phyloP scores from a whole-genome alignment of 495 filamentous ascomycete genomes.

The Lasiosphaeriaceae sp. region DNA sequence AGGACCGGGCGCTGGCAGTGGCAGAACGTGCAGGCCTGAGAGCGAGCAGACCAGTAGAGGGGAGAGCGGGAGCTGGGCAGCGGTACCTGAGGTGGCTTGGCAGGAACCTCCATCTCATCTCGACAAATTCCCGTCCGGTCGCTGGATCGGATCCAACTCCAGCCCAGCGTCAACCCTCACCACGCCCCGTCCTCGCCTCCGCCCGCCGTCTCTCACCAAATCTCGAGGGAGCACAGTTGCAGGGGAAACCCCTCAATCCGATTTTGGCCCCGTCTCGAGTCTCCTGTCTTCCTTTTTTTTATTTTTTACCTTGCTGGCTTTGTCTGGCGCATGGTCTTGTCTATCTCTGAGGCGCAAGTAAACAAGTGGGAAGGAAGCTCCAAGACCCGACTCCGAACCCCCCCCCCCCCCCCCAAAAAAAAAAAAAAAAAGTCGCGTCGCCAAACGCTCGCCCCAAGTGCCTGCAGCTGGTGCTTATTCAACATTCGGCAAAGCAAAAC shows the following conservation, averaged over 20 bases:
- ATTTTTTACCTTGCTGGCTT: neutral
- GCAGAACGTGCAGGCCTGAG: neutral
- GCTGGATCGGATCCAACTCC: neutral
- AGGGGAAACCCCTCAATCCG: neutral
- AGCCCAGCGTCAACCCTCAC: neutral
- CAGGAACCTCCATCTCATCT: constrained; percentile 8
- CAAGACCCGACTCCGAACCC: neutral
- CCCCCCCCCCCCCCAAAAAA: neutral
- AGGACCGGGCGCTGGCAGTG: no score
- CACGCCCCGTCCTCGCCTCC: constrained; percentile 3
- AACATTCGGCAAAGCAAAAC: neutral
- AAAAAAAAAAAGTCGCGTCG: constrained; percentile 1
- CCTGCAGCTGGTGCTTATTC: constrained; percentile 10
- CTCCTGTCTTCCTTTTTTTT: neutral
- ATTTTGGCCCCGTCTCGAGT: neutral
- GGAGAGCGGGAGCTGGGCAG: neutral
- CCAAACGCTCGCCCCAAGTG: neutral
- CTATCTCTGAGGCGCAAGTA: neutral
- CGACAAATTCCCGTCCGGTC: constrained; percentile 3
- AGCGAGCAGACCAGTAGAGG: neutral
- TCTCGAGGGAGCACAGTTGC: neutral
- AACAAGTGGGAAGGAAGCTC: neutral
- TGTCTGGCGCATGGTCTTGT: neutral
- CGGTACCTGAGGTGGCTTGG: neutral
- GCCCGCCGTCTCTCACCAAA: neutral